Evolutionary conservation across 1,284 basidiomycete genomes (phyloP).

Genomic region (Pseudozyma tsukubaensis): DNA sequence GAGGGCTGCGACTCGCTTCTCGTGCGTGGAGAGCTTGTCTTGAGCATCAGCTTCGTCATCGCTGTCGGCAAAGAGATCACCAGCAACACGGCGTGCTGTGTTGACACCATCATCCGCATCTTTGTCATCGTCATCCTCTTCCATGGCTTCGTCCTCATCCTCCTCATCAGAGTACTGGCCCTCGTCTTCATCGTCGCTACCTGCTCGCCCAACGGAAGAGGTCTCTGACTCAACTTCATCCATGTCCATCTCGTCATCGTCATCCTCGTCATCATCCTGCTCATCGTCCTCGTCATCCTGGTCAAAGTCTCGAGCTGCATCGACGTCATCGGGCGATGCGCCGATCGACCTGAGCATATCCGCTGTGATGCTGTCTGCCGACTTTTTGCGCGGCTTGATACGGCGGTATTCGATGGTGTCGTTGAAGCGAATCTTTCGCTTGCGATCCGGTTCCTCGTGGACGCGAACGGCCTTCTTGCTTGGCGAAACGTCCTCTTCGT

Average conservation of each 20-base stretch:
- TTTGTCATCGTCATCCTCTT: slow-evolving; percentile 64
- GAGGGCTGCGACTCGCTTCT: slow-evolving; percentile 72
- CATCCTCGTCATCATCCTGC: slow-evolving; percentile 18
- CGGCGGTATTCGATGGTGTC: slow-evolving; percentile 83
- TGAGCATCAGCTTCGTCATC: slow-evolving; percentile 69
- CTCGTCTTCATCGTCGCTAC: slow-evolving; percentile 56
- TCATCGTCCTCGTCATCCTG: slow-evolving; percentile 29
- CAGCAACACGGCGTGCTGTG: slow-evolving; percentile 72
- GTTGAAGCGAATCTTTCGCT: slow-evolving; percentile 75
- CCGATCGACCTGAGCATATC: slow-evolving; percentile 45
- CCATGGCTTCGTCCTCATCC: slow-evolving; percentile 55
- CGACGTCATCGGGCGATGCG: slow-evolving; percentile 20
- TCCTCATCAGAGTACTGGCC: slow-evolving; percentile 38
- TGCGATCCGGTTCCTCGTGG: slow-evolving; percentile 46
- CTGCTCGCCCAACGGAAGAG: slow-evolving; percentile 31
- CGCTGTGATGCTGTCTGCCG: slow-evolving; percentile 38
- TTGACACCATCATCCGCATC: slow-evolving; percentile 60
- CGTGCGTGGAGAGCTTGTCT: slow-evolving; percentile 71
- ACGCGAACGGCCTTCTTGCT: slow-evolving; percentile 61
- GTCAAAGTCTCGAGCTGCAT: slow-evolving; percentile 28
- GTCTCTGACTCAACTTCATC: slow-evolving; percentile 53
- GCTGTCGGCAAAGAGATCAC: slow-evolving; percentile 73
- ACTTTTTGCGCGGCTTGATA: slow-evolving; percentile 57
- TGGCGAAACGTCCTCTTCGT: slow-evolving; percentile 15
- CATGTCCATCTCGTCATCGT: slow-evolving; percentile 69